Evolutionary conservation across 129 eudicot genomes (phyloP).

Genomic region (Tagetes erecta): DNA sequence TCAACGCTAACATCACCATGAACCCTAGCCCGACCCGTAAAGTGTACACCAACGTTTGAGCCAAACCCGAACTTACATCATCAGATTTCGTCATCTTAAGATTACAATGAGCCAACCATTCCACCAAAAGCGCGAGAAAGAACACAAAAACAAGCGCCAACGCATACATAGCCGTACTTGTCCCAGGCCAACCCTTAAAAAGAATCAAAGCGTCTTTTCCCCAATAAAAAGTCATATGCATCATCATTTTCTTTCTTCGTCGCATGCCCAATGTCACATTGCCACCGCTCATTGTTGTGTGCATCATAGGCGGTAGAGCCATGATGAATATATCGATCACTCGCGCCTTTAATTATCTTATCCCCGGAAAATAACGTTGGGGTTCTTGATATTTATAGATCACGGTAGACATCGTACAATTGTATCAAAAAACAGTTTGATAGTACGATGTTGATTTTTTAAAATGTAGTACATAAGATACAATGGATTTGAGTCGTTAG

Average conservation of each 20-base stretch:
- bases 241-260: slow-evolving; percentile 36
- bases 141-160: slow-evolving; percentile 53
- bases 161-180: slow-evolving; percentile 49
- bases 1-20: slow-evolving; percentile 60
- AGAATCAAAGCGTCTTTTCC: slow-evolving; percentile 55
- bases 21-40: slow-evolving; percentile 58
- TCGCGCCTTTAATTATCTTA: not conserved
- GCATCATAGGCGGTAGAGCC: slow-evolving; percentile 33
- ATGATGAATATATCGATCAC: not conserved
- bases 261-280: slow-evolving; percentile 22
- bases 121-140: slow-evolving; percentile 49
- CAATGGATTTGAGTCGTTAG: slow-evolving; percentile 24
- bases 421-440: slow-evolving; percentile 9
- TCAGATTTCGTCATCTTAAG: slow-evolving; percentile 38
- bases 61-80: slow-evolving; percentile 33
- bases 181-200: slow-evolving; percentile 72
- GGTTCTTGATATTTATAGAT: not conserved
- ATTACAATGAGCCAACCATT: slow-evolving; percentile 43
- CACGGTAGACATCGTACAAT: slow-evolving; percentile 15
- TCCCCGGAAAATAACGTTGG: not conserved
- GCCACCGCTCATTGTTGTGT: not conserved
- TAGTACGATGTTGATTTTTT: slow-evolving; percentile 28
- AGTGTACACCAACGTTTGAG: slow-evolving; percentile 45
- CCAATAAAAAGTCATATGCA: slow-evolving; percentile 71
- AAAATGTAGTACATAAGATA: slow-evolving; percentile 25